phyloP scores from a whole-genome alignment of 2,329 filamentous ascomycete species.

The Paraphoma sp. region DNA sequence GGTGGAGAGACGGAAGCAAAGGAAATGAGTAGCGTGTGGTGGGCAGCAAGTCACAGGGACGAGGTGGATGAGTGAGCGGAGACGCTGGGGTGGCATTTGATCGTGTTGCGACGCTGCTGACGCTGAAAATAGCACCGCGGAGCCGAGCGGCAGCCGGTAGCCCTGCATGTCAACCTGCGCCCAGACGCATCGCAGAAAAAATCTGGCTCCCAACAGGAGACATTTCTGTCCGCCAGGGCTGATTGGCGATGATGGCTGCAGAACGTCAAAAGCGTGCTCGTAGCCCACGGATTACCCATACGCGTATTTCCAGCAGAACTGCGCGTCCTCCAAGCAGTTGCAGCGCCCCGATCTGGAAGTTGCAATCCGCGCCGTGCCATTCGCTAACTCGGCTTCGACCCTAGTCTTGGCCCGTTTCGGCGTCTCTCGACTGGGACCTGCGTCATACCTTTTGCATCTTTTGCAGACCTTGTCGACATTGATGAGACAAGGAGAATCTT shows the following conservation, averaged over 20 bases:
- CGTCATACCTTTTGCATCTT: slow-evolving; percentile 27
- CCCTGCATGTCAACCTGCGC: not conserved
- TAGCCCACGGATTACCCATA: not conserved
- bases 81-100: not conserved
- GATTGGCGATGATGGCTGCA: not conserved
- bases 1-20: not conserved
- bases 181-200: slow-evolving; percentile 8
- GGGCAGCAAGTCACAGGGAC: slow-evolving; percentile 1
- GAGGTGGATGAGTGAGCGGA: slow-evolving; percentile 1
- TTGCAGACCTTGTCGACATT: slow-evolving; percentile 15
- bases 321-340: not conserved
- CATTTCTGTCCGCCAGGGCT: not conserved
- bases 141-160: not conserved
- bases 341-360: not conserved
- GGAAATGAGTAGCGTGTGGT: slow-evolving; percentile 9
- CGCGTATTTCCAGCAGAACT: not conserved
- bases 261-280: not conserved
- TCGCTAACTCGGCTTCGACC: slow-evolving; percentile 11
- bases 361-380: not conserved
- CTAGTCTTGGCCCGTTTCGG: slow-evolving; percentile 15
- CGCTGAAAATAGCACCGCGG: not conserved
- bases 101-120: not conserved
- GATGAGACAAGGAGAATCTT: slow-evolving; percentile 3
- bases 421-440: slow-evolving; percentile 10
- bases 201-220: slow-evolving; percentile 18